Evolutionary conservation across 2,329 filamentous ascomycete species (phyloP).

Genomic region (Rutstroemia sp.): DNA sequence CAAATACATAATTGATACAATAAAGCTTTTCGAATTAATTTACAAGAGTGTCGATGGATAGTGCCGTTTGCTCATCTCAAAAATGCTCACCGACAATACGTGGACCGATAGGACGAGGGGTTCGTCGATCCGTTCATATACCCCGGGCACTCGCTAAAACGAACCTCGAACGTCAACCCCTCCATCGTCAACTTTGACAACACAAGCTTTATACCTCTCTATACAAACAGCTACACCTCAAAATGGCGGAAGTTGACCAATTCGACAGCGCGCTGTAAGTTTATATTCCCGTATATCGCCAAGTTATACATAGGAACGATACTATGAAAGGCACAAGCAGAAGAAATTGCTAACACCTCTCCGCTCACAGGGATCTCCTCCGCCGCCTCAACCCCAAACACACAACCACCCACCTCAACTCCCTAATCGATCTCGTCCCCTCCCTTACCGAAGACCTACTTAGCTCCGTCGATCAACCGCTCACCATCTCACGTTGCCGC

Average conservation of each 20-base stretch:
- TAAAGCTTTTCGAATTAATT: neutral
- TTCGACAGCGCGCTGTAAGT: slow-evolving; percentile 32
- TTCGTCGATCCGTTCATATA: neutral
- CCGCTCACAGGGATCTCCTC: slow-evolving; percentile 76
- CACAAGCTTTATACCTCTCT: slow-evolving; percentile 5
- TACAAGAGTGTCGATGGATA: too few species aligned
- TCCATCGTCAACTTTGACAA: slow-evolving; percentile 7
- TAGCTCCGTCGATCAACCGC: slow-evolving; percentile 92
- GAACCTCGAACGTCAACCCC: slow-evolving; percentile 6
- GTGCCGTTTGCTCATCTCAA: too few species aligned
- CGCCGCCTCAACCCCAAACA: slow-evolving; percentile 93
- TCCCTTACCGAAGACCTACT: slow-evolving; percentile 96
- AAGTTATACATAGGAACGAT: neutral
- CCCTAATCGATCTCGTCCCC: slow-evolving; percentile 81
- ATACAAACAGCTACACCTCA: slow-evolving; percentile 16
- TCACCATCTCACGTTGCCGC: slow-evolving; percentile 77
- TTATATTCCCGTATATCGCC: neutral
- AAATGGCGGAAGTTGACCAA: slow-evolving; percentile 29
- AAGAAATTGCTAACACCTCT: neutral
- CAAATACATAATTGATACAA: slow-evolving; percentile 1
- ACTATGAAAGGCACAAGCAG: neutral
- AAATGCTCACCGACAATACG: neutral
- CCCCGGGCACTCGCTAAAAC: slow-evolving; percentile 9
- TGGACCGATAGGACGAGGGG: neutral
- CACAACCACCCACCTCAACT: slow-evolving; percentile 79